Conservation (phyloP, 495 filamentous ascomycete genomes). For the Acidomyces sp. region DNA sequence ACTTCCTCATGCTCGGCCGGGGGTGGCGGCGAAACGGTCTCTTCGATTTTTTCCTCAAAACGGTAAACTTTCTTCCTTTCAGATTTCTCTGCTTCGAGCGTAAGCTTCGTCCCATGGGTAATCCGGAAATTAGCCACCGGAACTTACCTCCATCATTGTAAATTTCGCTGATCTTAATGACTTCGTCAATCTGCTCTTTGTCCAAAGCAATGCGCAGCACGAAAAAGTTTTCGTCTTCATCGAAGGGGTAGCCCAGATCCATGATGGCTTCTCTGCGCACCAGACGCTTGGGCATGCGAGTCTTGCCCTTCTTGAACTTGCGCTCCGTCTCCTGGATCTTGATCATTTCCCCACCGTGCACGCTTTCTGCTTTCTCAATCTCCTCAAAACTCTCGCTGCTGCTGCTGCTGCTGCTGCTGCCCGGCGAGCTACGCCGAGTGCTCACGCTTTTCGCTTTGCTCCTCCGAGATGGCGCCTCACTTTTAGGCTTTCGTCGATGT, state of each 20-base stretch:
- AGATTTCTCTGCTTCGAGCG: constrained; percentile 16
- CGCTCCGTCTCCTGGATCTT: constrained; percentile 29
- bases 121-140: neutral
- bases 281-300: constrained; percentile 63
- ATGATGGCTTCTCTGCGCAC: constrained; percentile 66
- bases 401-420: constrained; percentile 19
- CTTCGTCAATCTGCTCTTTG: constrained; percentile 78
- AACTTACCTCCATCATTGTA: constrained; percentile 41
- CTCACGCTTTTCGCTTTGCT: constrained; percentile 14
- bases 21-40: constrained; percentile 27
- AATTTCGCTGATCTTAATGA: constrained; percentile 62
- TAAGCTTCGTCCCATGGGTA: neutral
- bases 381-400: constrained; percentile 26
- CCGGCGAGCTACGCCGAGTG: constrained; percentile 8
- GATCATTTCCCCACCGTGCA: too few species aligned
- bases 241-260: constrained; percentile 72
- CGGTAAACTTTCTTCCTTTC: constrained; percentile 24
- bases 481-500: constrained; percentile 11
- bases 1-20: constrained; percentile 25
- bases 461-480: constrained; percentile 5
- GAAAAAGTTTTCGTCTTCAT: constrained; percentile 72
- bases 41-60: constrained; percentile 25
- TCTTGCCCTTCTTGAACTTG: constrained; percentile 71
- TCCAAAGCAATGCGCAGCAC: constrained; percentile 70
- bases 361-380: constrained; percentile 21